A percentile compares a stretch with the other conserved stretches of the same genome.
Conservation (phyloP, 1,284 basidiomycete genomes). For the Fistulinella cinereoalba region DNA sequence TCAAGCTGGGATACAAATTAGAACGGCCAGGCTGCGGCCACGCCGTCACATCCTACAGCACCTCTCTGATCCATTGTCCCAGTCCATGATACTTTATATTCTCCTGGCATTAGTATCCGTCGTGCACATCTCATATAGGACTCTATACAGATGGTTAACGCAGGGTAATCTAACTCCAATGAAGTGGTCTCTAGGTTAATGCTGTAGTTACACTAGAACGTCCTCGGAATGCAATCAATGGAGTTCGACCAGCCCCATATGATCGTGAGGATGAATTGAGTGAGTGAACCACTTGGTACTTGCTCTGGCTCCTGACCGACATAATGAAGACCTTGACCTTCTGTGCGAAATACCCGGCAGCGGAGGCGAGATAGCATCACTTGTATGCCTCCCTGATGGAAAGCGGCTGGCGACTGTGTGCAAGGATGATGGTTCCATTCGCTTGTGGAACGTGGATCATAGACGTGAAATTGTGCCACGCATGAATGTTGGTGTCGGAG, state of each 20-base stretch:
- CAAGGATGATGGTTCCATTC: not conserved
- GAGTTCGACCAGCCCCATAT: not conserved
- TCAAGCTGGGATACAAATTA: no score
- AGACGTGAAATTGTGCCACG: not conserved
- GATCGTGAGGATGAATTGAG: not conserved
- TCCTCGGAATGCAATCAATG: not conserved
- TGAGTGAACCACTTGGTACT: not conserved
- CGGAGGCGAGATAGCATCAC: not conserved
- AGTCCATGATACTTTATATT: slow-evolving; percentile 23
- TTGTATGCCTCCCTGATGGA: not conserved
- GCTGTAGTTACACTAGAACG: not conserved
- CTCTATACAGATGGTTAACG: not conserved
- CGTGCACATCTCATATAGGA: not conserved
- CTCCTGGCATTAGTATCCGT: not conserved
- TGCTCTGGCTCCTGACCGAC: not conserved
- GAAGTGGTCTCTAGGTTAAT: not conserved
- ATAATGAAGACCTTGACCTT: not conserved
- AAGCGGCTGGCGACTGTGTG: not conserved
- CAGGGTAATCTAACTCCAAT: not conserved
- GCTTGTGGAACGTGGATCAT: not conserved
- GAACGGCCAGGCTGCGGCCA: no score
- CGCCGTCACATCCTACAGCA: no score
- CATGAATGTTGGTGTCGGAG: not conserved
- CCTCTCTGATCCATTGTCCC: no score
- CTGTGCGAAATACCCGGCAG: not conserved